Conservation (phyloP, 108 stramenopile genomes). For the Asterionellopsis glacialis region DNA sequence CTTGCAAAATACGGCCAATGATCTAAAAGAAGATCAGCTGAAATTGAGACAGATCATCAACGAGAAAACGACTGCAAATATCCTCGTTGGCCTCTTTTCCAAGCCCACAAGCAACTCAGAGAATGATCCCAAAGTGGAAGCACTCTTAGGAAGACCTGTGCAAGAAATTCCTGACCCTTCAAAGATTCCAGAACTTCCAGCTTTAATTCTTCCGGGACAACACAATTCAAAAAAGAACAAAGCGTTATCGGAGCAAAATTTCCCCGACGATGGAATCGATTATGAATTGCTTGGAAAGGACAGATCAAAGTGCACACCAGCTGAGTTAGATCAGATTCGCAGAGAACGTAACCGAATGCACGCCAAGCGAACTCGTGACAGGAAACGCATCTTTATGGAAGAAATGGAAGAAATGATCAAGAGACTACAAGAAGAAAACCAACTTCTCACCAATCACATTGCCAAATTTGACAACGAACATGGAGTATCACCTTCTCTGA, state of each 20-base stretch:
- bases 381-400: constrained; percentile 81
- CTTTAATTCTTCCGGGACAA: constrained; percentile 73
- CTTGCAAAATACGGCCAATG: constrained; percentile 29
- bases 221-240: constrained; percentile 53
- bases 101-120: constrained; percentile 9
- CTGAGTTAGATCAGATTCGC: constrained; percentile 80
- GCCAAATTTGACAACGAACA: constrained; percentile 32
- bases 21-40: constrained; percentile 65
- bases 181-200: constrained; percentile 69
- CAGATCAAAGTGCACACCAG: constrained; percentile 69
- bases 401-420: constrained; percentile 81
- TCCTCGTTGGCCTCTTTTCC: constrained; percentile 64
- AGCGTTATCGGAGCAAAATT: constrained; percentile 21
- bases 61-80: constrained; percentile 86
- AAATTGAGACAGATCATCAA: constrained; percentile 77
- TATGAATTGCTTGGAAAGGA: constrained; percentile 77
- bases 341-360: constrained; percentile 91
- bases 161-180: constrained; percentile 77
- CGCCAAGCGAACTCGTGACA: constrained; percentile 82
- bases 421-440: constrained; percentile 66
- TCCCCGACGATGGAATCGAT: constrained; percentile 79
- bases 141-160: constrained; percentile 38
- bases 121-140: constrained; percentile 60
- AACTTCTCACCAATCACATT: constrained; percentile 46
- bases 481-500: background rate